Evolutionary conservation across 805 yeast genomes (phyloP).

Genomic region (Hagleromyces aurorensis): DNA sequence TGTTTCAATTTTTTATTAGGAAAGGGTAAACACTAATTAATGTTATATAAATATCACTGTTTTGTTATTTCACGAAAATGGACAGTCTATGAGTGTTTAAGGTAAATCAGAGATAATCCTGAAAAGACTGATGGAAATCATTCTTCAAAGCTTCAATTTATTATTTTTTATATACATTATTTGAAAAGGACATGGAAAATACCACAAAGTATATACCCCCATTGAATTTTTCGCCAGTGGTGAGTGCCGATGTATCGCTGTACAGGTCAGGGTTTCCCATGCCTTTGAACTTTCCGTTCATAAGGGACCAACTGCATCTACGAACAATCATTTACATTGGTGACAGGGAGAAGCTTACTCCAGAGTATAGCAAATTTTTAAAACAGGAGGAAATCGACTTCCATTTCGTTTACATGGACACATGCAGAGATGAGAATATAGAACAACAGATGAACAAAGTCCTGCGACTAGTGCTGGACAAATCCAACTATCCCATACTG

Average conservation of each 20-base stretch:
- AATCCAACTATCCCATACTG: conserved; percentile 75
- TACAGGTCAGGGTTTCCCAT: conserved; percentile 94
- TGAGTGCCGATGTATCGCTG: conserved; percentile 57
- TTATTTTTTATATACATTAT: too few relatives aligned
- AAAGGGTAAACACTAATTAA: too few relatives aligned
- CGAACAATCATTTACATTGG: conserved; percentile 78
- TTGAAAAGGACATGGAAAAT: conserved; percentile 2
- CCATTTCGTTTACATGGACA: conserved; percentile 55
- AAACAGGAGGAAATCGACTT: conserved; percentile 43
- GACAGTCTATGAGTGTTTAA: too few relatives aligned
- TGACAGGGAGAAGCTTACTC: conserved; percentile 51
- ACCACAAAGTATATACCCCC: conserved; percentile 65
- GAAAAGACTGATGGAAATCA: too few relatives aligned
- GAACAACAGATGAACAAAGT: conserved; percentile 51
- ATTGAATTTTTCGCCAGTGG: conserved; percentile 75
- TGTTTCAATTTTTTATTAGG: too few relatives aligned
- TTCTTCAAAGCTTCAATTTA: too few relatives aligned
- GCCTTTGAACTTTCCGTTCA: conserved; percentile 73
- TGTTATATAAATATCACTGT: too few relatives aligned
- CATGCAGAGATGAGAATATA: conserved; percentile 68
- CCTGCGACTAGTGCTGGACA: conserved; percentile 47
- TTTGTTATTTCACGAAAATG: too few relatives aligned
- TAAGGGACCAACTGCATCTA: conserved; percentile 53
- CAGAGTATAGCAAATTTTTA: conserved; percentile 67
- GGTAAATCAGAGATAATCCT: too few relatives aligned